Conservation (phyloP, 2,329 filamentous ascomycete species). For the Colletotrichum orbiculare region DNA sequence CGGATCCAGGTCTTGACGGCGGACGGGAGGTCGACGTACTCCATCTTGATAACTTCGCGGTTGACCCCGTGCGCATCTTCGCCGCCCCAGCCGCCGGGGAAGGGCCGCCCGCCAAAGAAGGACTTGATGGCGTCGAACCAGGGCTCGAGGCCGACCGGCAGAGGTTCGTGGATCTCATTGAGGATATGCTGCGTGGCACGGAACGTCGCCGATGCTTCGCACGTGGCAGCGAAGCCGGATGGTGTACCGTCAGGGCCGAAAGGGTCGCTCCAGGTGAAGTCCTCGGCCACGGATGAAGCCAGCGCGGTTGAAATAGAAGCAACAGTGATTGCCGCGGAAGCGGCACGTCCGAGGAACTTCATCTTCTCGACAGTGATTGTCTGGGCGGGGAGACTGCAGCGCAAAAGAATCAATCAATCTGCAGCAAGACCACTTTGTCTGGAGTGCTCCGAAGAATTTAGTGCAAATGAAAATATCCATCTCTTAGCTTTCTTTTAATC, state of each 20-base stretch:
- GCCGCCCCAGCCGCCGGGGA: slow-evolving; percentile 55
- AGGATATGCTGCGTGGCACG: slow-evolving; percentile 45
- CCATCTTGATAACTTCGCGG: slow-evolving; percentile 52
- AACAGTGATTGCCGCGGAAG: too few relatives aligned
- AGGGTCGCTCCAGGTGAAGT: slow-evolving; percentile 45
- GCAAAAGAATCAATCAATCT: too few relatives aligned
- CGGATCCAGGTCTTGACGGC: slow-evolving; percentile 39
- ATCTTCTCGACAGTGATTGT: too few relatives aligned
- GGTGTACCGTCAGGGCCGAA: slow-evolving; percentile 45
- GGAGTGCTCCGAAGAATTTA: too few relatives aligned
- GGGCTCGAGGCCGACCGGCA: slow-evolving; percentile 40
- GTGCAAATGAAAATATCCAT: too few relatives aligned
- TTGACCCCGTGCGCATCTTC: slow-evolving; percentile 52
- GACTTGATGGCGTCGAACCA: slow-evolving; percentile 43
- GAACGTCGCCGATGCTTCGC: slow-evolving; percentile 42
- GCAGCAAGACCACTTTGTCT: too few relatives aligned
- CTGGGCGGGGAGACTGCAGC: too few relatives aligned
- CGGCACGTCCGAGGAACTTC: too few relatives aligned
- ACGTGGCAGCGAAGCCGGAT: slow-evolving; percentile 44
- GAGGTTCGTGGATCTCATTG: slow-evolving; percentile 39
- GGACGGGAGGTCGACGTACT: slow-evolving; percentile 46
- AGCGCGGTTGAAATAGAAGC: too few relatives aligned
- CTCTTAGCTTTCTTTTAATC: too few relatives aligned
- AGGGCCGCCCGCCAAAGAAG: slow-evolving; percentile 42
- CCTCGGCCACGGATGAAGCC: slow-evolving; percentile 32